Evolutionary conservation across 2,329 filamentous ascomycete genomes (phyloP).

Genomic region (Diaporthe destruens): DNA sequence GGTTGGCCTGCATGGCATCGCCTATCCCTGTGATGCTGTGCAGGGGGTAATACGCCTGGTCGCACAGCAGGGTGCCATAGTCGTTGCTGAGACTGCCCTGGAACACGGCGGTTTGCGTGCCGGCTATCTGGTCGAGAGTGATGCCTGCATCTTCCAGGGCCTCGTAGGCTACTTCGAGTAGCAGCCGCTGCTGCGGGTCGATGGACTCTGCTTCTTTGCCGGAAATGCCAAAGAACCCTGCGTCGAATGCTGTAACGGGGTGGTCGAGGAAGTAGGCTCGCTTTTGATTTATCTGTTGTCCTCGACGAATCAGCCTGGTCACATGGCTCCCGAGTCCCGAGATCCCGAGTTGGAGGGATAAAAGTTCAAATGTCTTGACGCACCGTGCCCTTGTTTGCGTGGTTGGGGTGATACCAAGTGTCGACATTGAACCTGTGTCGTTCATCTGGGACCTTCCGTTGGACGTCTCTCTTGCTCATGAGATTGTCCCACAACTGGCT

Average conservation of each 20-base stretch:
- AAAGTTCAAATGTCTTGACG: not conserved
- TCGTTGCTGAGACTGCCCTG: constrained; percentile 47
- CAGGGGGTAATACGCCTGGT: constrained; percentile 5
- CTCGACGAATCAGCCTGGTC: not conserved
- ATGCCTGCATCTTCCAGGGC: constrained; percentile 51
- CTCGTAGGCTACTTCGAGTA: constrained; percentile 52
- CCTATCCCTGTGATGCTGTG: constrained; percentile 49
- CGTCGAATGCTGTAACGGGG: constrained; percentile 49
- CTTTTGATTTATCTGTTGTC: constrained; percentile 13
- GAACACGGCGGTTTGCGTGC: constrained; percentile 50
- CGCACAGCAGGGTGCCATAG: constrained; percentile 38
- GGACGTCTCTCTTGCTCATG: constrained; percentile 31
- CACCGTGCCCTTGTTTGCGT: constrained; percentile 48
- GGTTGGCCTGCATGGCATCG: constrained; percentile 54
- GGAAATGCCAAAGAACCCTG: constrained; percentile 53
- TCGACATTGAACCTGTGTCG: constrained; percentile 48
- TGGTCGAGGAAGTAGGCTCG: constrained; percentile 51
- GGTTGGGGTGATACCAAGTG: constrained; percentile 52
- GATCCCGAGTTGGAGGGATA: constrained; percentile 47
- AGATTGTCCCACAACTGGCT: constrained; percentile 33
- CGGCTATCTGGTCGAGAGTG: constrained; percentile 47
- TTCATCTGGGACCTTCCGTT: constrained; percentile 46
- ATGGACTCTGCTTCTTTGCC: constrained; percentile 52
- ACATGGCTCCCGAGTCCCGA: too few relatives aligned
- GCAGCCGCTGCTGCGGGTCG: constrained; percentile 50